Percentiles rank a stretch among this genome's conserved stretches.
Evolutionary conservation across 768 basidiomycete species (phyloP).

Genomic region (Lepiota brunneoincarnata): DNA sequence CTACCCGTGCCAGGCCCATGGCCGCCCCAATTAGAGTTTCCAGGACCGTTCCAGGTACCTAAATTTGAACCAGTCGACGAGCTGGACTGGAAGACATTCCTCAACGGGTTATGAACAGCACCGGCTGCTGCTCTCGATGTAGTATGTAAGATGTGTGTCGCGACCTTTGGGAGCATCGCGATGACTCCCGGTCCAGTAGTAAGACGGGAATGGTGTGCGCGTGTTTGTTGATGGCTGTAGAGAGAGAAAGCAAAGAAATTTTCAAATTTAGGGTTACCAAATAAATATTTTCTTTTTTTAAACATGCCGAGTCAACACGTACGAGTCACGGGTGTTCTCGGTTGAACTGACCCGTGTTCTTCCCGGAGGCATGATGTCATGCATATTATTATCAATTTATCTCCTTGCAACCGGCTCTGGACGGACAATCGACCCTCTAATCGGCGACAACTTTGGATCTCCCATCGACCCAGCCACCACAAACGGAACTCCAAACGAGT

Average conservation of each 20-base stretch:
- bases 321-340: not conserved
- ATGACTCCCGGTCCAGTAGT: not conserved
- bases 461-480: no score
- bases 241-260: not conserved
- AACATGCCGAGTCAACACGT: slow-evolving; percentile 9
- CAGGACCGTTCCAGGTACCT: slow-evolving; percentile 18
- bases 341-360: not conserved
- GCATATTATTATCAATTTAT: not conserved
- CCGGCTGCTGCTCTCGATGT: slow-evolving; percentile 75
- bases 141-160: slow-evolving; percentile 73
- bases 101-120: slow-evolving; percentile 69
- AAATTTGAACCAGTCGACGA: slow-evolving; percentile 35
- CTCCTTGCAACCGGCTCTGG: not conserved
- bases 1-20: slow-evolving; percentile 67
- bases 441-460: not conserved
- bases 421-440: not conserved
- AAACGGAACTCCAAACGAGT: no score
- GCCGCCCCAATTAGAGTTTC: slow-evolving; percentile 42
- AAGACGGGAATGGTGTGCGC: no score
- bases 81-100: slow-evolving; percentile 71
- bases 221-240: no score
- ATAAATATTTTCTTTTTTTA: slow-evolving; percentile 5
- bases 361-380: not conserved
- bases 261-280: no score
- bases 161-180: slow-evolving; percentile 79